Percentiles rank a stretch among this genome's conserved stretches.
Evolutionary conservation across 2,329 filamentous ascomycete species (phyloP).

Genomic region (Sporothrix brunneoviolacea): DNA sequence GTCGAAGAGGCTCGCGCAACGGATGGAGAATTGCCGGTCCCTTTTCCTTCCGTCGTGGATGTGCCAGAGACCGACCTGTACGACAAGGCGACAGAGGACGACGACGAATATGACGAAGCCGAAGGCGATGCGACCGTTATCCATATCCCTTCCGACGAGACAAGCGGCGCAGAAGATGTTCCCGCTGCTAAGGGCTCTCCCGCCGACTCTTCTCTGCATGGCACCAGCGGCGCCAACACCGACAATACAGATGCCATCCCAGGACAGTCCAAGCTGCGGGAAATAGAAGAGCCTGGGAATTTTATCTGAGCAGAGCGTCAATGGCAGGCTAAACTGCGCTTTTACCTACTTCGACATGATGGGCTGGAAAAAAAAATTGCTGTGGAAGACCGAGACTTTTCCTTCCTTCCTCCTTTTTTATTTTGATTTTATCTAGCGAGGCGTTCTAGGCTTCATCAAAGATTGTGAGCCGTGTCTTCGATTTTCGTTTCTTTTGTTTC

Average conservation of each 20-base stretch:
- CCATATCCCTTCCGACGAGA: constrained; percentile 22
- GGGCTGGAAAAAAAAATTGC: too few relatives aligned
- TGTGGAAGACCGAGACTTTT: too few relatives aligned
- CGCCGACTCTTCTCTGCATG: too few relatives aligned
- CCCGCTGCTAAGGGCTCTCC: too few relatives aligned
- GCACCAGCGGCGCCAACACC: too few relatives aligned
- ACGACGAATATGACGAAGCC: constrained; percentile 18
- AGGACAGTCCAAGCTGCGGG: too few relatives aligned
- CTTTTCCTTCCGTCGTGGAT: neutral
- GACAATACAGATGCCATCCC: too few relatives aligned
- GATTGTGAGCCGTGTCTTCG: constrained; percentile 3
- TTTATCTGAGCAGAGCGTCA: too few relatives aligned
- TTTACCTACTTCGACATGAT: too few relatives aligned
- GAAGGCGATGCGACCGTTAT: constrained; percentile 21
- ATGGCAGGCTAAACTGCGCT: too few relatives aligned
- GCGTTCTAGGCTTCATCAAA: neutral
- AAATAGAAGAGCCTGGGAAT: too few relatives aligned
- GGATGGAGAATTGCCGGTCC: neutral
- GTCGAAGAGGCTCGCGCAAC: constrained; percentile 32
- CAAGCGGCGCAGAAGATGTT: neutral
- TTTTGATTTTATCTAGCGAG: neutral
- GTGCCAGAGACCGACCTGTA: neutral
- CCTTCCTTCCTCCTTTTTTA: neutral
- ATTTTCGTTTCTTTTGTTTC: neutral
- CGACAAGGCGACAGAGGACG: neutral